phyloP scores from a whole-genome alignment of 306 rosid species.

The Quercus glauca region DNA sequence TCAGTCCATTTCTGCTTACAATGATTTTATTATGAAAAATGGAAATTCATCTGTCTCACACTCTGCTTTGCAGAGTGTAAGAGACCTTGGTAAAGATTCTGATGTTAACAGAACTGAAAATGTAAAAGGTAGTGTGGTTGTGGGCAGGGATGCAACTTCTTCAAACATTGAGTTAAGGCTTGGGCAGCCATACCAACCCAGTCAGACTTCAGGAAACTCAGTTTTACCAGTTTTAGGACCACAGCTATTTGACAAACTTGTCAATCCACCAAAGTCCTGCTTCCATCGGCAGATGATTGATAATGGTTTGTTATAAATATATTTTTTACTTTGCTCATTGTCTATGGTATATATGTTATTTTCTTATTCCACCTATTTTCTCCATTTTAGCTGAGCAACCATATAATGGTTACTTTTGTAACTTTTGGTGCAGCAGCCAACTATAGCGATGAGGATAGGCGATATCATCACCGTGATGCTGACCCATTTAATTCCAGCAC shows the following conservation, averaged over 20 bases:
- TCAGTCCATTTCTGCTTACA: slow-evolving; percentile 31
- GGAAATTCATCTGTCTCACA: slow-evolving; percentile 27
- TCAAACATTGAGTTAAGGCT: slow-evolving; percentile 61
- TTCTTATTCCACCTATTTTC: slow-evolving; percentile 1
- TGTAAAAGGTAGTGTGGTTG: slow-evolving; percentile 27
- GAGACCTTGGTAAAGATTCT: slow-evolving; percentile 35
- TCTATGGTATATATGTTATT: slow-evolving; percentile 1
- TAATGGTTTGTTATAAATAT: slow-evolving; percentile 45
- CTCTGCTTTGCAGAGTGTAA: slow-evolving; percentile 35
- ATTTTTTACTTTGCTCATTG: slow-evolving; percentile 18
- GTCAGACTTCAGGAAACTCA: slow-evolving; percentile 33
- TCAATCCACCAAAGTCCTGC: slow-evolving; percentile 38
- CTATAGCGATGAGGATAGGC: slow-evolving; percentile 27
- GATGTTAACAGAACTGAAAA: slow-evolving; percentile 28
- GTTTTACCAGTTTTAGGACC: slow-evolving; percentile 37
- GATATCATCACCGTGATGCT: slow-evolving; percentile 21
- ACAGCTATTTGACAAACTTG: slow-evolving; percentile 31
- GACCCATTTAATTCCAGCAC: slow-evolving; percentile 18
- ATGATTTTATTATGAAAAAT: slow-evolving; percentile 34
- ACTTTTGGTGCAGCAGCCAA: slow-evolving; percentile 31
- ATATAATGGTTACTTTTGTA: slow-evolving; percentile 21
- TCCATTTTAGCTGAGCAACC: slow-evolving; percentile 17
- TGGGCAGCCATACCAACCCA: slow-evolving; percentile 53
- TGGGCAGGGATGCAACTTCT: slow-evolving; percentile 37
- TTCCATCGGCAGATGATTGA: slow-evolving; percentile 34